phyloP scores from a whole-genome alignment of 2,329 filamentous ascomycete species.

The Coleophoma eucalyptorum region DNA sequence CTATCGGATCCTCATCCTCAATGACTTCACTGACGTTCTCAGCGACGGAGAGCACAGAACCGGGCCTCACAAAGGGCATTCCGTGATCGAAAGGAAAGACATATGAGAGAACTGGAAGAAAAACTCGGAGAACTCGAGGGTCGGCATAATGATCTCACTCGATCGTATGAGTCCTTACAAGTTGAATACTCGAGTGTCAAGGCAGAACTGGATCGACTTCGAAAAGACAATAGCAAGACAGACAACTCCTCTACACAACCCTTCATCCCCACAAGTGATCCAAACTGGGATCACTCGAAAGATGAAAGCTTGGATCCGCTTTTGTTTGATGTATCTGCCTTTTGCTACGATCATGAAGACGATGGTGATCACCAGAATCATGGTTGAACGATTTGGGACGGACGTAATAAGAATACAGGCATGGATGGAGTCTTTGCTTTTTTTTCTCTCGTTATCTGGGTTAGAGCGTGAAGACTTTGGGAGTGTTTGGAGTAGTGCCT shows the following conservation, averaged over 20 bases:
- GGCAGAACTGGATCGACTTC: conserved; percentile 23
- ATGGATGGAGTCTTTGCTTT: not conserved
- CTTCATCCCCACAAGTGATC: conserved; percentile 8
- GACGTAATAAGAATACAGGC: not conserved
- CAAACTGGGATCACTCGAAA: conserved; percentile 17
- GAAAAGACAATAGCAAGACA: conserved; percentile 15
- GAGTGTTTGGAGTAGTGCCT: no score
- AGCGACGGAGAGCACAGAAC: conserved; percentile 57
- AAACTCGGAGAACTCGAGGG: conserved; percentile 50
- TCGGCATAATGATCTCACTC: conserved; percentile 50
- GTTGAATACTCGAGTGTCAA: conserved; percentile 26
- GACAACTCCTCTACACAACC: conserved; percentile 3
- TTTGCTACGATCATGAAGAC: conserved; percentile 26
- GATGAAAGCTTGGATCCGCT: conserved; percentile 23
- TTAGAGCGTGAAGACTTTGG: no score
- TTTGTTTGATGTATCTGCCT: conserved; percentile 27
- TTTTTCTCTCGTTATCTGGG: not conserved
- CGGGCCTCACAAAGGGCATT: conserved; percentile 58
- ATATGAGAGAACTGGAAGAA: conserved; percentile 59
- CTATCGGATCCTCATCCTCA: not conserved
- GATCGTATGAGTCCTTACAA: conserved; percentile 49
- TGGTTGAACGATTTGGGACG: not conserved
- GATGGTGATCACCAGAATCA: conserved; percentile 2
- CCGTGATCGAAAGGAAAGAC: conserved; percentile 60
- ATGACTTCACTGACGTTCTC: conserved; percentile 2